Base-by-base conservation (phyloP, 768 basidiomycete species). In the Kwoniella newhampshirensis region DNA sequence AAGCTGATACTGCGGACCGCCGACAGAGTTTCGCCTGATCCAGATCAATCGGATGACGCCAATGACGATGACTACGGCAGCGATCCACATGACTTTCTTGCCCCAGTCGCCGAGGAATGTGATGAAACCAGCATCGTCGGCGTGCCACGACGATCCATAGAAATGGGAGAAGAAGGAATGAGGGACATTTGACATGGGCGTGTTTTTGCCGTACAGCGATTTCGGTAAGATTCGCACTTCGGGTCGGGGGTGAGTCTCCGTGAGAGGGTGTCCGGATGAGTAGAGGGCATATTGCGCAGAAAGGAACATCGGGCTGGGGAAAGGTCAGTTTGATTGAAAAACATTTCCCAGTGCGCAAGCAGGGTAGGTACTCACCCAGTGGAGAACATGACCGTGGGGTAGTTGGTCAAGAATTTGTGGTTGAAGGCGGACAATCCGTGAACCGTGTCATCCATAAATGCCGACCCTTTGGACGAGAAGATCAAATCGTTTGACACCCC, bases 311-410 rank as follows among this genome's bases (percentile, higher is more conserved):
- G 96, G 96, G 1, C 94, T 70, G 54, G 12, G 8, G 32, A 11
- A 15, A 36, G 18, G 35, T 28, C 11, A 44, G 42, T 12, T n/a
- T 30, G 18, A 27, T n/a, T 25, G 13, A 15, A 27, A 11, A 26
- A n/a, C n/a, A 32, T 17, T 48, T 12, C 21, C 20, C 18, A 27
- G 46, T 46, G 25, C 17, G 11, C 4, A 8, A 32, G 8, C 17
- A 12, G 4, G 20, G 18, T 11, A 5, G 4, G 23, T 4, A 67
- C 65, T 63, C 41, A 74, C 73, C 74, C 94, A 0, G 96, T 99
- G 51, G 91, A 91, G 79, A 99, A 99, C 96, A 99, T 99, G 80
- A 99, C 96, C 25, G 96, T 99, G 28, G 96, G 96, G 67, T 99
- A 99, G 78, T 98, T 96, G 73, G 93, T 84, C 51, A 96, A 76